Evolutionary conservation across 176 grass and related monocot genomes (phyloP).

Genomic region (Chrysopogon serrulatus): DNA sequence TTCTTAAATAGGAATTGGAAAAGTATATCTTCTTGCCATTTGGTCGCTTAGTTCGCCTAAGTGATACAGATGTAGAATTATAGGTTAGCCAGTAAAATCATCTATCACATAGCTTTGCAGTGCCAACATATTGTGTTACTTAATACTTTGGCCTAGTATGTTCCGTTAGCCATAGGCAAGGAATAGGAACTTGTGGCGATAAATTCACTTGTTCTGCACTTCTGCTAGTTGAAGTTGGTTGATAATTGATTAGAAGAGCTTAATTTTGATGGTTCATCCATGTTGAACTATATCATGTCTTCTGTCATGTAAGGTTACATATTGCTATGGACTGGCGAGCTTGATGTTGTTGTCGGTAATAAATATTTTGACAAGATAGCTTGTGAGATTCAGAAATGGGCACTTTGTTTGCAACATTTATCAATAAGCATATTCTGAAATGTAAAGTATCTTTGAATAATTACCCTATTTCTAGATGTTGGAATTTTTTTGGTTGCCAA

Average conservation of each 20-base stretch:
- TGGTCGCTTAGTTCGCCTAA: not conserved
- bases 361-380: not conserved
- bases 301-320: not conserved
- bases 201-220: not conserved
- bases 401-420: not conserved
- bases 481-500: not conserved
- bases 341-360: not conserved
- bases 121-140: not conserved
- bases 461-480: not conserved
- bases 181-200: not conserved
- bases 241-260: not conserved
- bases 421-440: not conserved
- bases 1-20: not conserved
- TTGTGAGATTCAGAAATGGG: not conserved
- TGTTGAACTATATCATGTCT: not conserved
- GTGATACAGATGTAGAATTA: not conserved
- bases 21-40: not conserved
- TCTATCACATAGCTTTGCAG: not conserved
- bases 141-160: not conserved
- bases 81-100: conserved; percentile 4
- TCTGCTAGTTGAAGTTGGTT: not conserved
- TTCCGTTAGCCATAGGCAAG: not conserved
- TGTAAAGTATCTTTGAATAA: not conserved
- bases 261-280: not conserved
- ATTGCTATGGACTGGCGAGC: not conserved